These are phyloP conservation scores for Coemansia sp. DNA, from an alignment of 192 early-diverging fungal genomes.

Conservation along the genomic window DNA sequence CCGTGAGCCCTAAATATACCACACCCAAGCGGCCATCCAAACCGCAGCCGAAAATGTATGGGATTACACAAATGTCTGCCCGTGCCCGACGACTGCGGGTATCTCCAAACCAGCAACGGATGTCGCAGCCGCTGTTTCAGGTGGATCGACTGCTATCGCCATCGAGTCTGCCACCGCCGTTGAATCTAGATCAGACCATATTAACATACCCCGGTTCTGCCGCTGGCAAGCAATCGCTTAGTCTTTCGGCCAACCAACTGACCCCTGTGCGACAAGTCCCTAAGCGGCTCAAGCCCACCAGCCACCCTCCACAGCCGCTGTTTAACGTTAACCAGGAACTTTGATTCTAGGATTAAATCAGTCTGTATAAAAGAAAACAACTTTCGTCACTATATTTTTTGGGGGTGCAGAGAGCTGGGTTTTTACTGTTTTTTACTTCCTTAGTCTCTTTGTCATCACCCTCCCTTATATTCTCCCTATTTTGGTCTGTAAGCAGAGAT, in stretches of 20 bases:
- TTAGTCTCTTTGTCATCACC: no score
- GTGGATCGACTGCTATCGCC: background rate
- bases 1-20: background rate
- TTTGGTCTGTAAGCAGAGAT: no score
- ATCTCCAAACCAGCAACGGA: conserved; percentile 14
- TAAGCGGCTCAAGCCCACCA: background rate
- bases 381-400: no score
- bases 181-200: conserved; percentile 16
- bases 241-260: background rate
- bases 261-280: conserved; percentile 1
- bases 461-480: no score
- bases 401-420: no score
- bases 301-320: background rate
- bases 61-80: conserved; percentile 19
- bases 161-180: conserved; percentile 9
- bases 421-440: no score
- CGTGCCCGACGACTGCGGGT: conserved; percentile 17
- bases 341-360: no score
- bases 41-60: conserved; percentile 5
- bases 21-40: background rate
- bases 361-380: no score
- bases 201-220: conserved; percentile 8
- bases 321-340: background rate
- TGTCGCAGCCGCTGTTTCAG: conserved; percentile 1
- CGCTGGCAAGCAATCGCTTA: background rate